Evolutionary conservation across 176 grass and related monocot species (phyloP).

Genomic region (Juncus effusus): DNA sequence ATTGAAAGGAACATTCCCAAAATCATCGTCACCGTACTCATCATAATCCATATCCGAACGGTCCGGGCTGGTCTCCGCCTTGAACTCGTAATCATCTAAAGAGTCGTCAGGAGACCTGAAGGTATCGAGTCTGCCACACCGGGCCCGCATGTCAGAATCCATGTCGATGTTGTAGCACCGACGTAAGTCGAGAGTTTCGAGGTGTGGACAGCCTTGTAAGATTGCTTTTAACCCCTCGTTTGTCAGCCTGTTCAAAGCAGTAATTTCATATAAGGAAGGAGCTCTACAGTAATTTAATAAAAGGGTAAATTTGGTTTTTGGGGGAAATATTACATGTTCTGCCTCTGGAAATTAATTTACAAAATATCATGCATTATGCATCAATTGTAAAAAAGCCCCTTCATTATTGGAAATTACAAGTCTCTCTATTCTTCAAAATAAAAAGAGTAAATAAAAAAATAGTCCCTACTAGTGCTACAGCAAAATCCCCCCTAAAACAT

Average conservation of each 20-base stretch:
- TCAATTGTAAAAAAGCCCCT: too few relatives aligned
- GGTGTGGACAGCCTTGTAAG: slow-evolving; percentile 35
- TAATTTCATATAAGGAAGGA: too few relatives aligned
- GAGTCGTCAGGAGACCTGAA: neutral
- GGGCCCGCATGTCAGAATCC: slow-evolving; percentile 14
- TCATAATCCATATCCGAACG: neutral
- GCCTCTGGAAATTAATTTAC: too few relatives aligned
- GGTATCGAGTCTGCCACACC: slow-evolving; percentile 19
- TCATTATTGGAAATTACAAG: too few relatives aligned
- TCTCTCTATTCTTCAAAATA: too few relatives aligned
- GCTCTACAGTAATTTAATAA: too few relatives aligned
- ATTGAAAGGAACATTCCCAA: too few relatives aligned
- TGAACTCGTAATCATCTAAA: slow-evolving; percentile 3
- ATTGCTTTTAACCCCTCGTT: slow-evolving; percentile 26
- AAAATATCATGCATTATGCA: too few relatives aligned
- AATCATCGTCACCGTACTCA: neutral
- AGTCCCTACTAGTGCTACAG: neutral
- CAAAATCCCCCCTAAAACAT: neutral
- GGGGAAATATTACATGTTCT: too few relatives aligned
- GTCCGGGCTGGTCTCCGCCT: neutral
- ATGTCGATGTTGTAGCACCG: slow-evolving; percentile 12
- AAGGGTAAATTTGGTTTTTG: too few relatives aligned
- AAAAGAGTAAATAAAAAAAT: too few relatives aligned
- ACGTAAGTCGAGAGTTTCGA: slow-evolving; percentile 26
- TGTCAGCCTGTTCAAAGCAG: neutral